These are phyloP conservation scores for Curvularia hawaiiensis DNA, from an alignment of 2,329 filamentous ascomycete species.

Conservation along the genomic window DNA sequence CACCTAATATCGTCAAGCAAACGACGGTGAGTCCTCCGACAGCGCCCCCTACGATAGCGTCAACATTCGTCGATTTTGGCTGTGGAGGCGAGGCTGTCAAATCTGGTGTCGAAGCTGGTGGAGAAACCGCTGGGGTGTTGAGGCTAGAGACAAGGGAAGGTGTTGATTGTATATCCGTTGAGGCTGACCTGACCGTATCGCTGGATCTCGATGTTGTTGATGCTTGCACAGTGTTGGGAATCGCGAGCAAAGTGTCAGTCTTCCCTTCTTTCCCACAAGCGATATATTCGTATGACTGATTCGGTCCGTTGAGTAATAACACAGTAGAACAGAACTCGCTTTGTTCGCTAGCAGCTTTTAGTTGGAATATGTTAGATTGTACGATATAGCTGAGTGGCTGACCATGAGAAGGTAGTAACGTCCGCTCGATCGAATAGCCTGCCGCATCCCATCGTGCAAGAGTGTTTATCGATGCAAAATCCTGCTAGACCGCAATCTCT, in stretches of 20 bases:
- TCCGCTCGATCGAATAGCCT: conserved; percentile 13
- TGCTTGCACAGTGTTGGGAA: conserved; percentile 8
- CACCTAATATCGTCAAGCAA: conserved; percentile 16
- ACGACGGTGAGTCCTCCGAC: conserved; percentile 13
- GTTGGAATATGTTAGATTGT: conserved; percentile 1
- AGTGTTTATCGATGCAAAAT: conserved; percentile 21
- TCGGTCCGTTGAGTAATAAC: conserved; percentile 17
- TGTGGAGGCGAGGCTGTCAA: neutral
- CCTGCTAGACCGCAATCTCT: conserved; percentile 20
- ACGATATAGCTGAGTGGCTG: neutral
- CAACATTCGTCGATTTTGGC: conserved; percentile 10
- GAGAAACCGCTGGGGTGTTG: neutral
- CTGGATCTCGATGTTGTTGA: conserved; percentile 11
- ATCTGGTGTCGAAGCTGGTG: neutral
- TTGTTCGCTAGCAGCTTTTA: neutral
- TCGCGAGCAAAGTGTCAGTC: conserved; percentile 12
- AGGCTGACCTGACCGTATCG: neutral
- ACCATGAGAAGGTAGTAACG: conserved; percentile 23
- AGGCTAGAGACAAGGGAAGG: neutral
- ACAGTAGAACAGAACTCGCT: conserved; percentile 19
- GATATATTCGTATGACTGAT: conserved; percentile 24
- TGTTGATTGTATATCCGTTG: neutral
- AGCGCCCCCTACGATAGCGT: conserved; percentile 17
- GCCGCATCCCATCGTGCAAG: conserved; percentile 22
- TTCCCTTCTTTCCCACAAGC: conserved; percentile 17